These are phyloP conservation scores for Aspergillus taichungensis DNA, from an alignment of 495 filamentous ascomycete genomes.

Conservation along the genomic window DNA sequence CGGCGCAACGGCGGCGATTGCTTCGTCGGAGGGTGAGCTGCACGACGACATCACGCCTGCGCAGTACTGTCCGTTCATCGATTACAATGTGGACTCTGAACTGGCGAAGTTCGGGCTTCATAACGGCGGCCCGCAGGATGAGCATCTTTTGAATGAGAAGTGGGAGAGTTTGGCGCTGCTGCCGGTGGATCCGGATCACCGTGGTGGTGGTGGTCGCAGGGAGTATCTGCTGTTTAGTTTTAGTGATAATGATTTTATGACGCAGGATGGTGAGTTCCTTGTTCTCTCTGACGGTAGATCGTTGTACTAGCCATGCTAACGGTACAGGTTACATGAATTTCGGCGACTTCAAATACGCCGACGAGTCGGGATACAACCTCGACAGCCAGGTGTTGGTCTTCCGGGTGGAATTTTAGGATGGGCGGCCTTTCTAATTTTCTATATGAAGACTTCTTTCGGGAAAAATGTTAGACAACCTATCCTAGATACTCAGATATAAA, in stretches of 20 bases:
- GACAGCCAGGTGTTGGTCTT: conserved; percentile 68
- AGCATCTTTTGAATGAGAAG: conserved; percentile 62
- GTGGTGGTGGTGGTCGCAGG: conserved; percentile 24
- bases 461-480: neutral
- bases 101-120: conserved; percentile 60
- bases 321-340: conserved; percentile 49
- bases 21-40: conserved; percentile 44
- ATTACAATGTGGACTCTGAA: conserved; percentile 63
- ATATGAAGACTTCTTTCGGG: neutral
- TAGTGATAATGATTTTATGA: conserved; percentile 77
- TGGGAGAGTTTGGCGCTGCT: conserved; percentile 67
- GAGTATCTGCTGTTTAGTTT: conserved; percentile 64
- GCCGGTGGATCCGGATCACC: conserved; percentile 42
- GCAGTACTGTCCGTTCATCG: conserved; percentile 60
- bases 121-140: conserved; percentile 54
- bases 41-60: conserved; percentile 50
- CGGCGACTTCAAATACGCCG: conserved; percentile 51
- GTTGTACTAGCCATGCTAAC: conserved; percentile 3
- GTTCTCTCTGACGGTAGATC: neutral
- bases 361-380: conserved; percentile 54
- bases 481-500: too few species aligned
- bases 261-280: conserved; percentile 54
- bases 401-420: conserved; percentile 46
- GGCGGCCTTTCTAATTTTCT: neutral
- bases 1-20: conserved; percentile 40